Percentiles rank a stretch among this genome's conserved stretches.
These are phyloP conservation scores for Heliamphora exappendiculata DNA, from an alignment of 148 eudicot genomes.

Conservation along the genomic window DNA sequence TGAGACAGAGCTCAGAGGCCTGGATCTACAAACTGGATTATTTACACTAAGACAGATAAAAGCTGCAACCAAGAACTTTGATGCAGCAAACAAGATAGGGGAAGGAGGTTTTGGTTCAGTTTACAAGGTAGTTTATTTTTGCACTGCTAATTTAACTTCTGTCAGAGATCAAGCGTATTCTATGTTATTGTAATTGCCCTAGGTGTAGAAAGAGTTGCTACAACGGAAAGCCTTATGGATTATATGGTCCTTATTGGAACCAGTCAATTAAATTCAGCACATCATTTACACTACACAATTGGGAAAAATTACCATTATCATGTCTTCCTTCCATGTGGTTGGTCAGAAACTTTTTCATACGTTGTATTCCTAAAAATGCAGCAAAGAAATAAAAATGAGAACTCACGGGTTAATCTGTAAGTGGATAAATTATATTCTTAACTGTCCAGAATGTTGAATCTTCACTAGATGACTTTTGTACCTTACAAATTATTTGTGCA, in stretches of 20 bases:
- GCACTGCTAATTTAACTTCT: neutral
- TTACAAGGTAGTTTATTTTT: slow-evolving; percentile 35
- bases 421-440: too few relatives aligned
- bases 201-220: neutral
- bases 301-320: neutral
- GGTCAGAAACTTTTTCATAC: neutral
- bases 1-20: slow-evolving; percentile 40
- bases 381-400: neutral
- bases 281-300: neutral
- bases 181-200: neutral
- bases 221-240: neutral
- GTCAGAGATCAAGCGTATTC: neutral
- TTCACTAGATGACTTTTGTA: too few relatives aligned
- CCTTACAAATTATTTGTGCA: too few relatives aligned
- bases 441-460: too few relatives aligned
- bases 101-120: slow-evolving; percentile 62
- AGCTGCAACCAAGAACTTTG: slow-evolving; percentile 54
- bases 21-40: slow-evolving; percentile 46
- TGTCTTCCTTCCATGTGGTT: neutral
- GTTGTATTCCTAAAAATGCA: neutral
- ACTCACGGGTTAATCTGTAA: neutral
- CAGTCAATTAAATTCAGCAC: neutral
- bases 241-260: neutral
- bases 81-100: slow-evolving; percentile 49
- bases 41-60: slow-evolving; percentile 54